Base-by-base conservation (phyloP, 1,284 basidiomycete species). In the Hemileccinum hortonii region DNA sequence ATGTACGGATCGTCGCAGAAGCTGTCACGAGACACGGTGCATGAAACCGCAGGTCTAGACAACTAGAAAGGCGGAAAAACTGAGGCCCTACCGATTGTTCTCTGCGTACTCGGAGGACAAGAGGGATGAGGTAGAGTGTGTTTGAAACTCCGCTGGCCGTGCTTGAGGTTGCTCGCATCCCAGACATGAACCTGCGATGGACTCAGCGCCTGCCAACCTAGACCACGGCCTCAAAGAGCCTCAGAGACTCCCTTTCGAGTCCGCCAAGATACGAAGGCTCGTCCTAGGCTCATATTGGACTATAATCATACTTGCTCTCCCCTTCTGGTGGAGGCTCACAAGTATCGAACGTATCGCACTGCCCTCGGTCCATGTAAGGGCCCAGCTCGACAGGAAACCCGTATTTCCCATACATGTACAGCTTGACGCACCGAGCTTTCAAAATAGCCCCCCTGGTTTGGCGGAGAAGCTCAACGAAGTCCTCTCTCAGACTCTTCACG, bases 271-370 rank as follows among this genome's bases (percentile, higher is more conserved):
- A 51, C 76, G 84, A 47, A 71, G 84, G 58, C 71, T 70, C 42
- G 84, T 91, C 53, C 75, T 92, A 52, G 69, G 77, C 6, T 82
- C 87, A 1, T 95, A 94, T 67, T 92, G 92, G 80, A 54, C 80
- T 29, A 73, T 92, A 32, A 76, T 94, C 21, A 57, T 94, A 21
- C 70, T 90, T 8, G 84, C 86, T 2, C 53, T 92, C 18, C 94
- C 94, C 5, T 77, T 90, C 42, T 97, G 94, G 94, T 96, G 90
- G 91, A 78, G 75, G 43, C 86, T 89, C 21, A 96, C 94, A 3
- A 89, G 87, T 56, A 94, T 96, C 37, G 80, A 92, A 65, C 81
- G 92, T 29, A 77, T 90, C 15, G 75, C 86, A 0, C 72, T 96
- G 16, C 92, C 93, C 3, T 74, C 76, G n/a, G 69, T 72, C 49